phyloP scores from a whole-genome alignment of 352 stramenopile species.

The Globisporangium rhizosaccharum region DNA sequence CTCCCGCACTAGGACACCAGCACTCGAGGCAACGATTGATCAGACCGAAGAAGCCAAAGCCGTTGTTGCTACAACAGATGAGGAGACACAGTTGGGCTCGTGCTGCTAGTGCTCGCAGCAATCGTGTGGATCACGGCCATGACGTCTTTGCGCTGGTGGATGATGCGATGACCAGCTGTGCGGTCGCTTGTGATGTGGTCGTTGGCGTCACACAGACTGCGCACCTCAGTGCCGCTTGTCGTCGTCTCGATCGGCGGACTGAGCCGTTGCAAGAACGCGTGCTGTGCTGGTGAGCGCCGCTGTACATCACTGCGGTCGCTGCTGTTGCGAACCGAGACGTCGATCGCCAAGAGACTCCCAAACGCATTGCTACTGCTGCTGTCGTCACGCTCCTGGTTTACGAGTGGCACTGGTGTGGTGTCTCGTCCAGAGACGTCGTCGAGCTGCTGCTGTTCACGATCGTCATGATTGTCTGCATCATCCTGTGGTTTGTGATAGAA shows the following conservation, averaged over 20 bases:
- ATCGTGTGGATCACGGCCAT: constrained; percentile 19
- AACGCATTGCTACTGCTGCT: constrained; percentile 1
- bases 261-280: constrained; percentile 53
- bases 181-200: neutral
- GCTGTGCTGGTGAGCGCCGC: constrained; percentile 52
- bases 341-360: constrained; percentile 5
- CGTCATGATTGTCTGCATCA: neutral
- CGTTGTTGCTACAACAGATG: too few relatives aligned
- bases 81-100: too few relatives aligned
- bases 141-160: constrained; percentile 30
- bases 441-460: neutral
- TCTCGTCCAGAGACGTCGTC: too few relatives aligned
- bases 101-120: neutral
- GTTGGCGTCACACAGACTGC: neutral
- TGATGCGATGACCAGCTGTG: constrained; percentile 16
- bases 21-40: neutral
- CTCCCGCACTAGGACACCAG: constrained; percentile 24
- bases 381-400: too few relatives aligned
- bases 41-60: neutral
- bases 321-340: constrained; percentile 9
- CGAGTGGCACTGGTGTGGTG: neutral
- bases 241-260: neutral
- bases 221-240: neutral
- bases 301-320: constrained; percentile 4
- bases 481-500: constrained; percentile 19